Base-by-base conservation (phyloP, 495 filamentous ascomycete species). In the Penicillium salamii region DNA sequence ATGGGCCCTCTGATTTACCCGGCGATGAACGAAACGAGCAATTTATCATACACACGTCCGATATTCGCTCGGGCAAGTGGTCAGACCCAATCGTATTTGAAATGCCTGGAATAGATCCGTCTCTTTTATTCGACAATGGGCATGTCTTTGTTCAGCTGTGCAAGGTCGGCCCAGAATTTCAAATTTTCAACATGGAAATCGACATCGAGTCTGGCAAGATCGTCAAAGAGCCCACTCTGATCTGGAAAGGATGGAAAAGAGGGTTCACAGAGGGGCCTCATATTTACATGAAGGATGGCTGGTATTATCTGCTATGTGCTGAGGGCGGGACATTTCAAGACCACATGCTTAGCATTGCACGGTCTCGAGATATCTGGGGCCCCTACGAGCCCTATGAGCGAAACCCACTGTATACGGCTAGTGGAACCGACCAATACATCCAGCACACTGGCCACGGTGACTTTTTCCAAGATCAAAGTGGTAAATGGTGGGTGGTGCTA, bases 221-320 rank as follows among this genome's bases (percentile, higher is more conserved):
- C 20, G 53, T 57, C 13, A 61, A 65, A 20, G 63, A 68, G 11
- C 58, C 65, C 2, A 57, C 55, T 3, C 64, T 56, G 7, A 65
- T 81, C 24, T 80, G 76, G 74, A 79, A 72, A 36, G 79, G 78
- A 6, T 76, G 71, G 11, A 73, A 72, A 20, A 70, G 65, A 11
- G 55, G 62, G 9, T 69, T 59, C 17, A 78, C 79, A 5, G 82
- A 85, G 59, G 81, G 81, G 5, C 80, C 83, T 5, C 82, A 84
- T 46, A 53, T 85, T 15, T 86, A 84, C 61, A 75, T 74, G 43
- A 79, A 80, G 39, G 79, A 81, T 51, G 80, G 73, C 0, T 84
- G 74, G 65, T 85, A 85, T 54, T 86, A 87, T 50, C 68, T 87
- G 29, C 57, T 86, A 49, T 78, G 79, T 32, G 82, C 81, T 0